Conservation (phyloP, 257 asterid genomes). For the Capsicum pubescens region DNA sequence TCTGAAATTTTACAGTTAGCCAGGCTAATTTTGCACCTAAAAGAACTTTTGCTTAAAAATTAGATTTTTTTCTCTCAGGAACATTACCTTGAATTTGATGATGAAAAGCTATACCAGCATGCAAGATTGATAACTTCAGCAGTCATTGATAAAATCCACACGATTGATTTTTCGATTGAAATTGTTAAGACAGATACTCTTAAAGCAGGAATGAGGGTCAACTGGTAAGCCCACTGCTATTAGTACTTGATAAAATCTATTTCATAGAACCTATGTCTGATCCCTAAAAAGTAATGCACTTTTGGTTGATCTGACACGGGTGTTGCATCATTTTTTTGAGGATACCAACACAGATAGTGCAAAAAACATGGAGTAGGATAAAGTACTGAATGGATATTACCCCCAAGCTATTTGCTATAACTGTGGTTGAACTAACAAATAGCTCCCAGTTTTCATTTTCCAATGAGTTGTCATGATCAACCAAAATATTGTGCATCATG, state of each 20-base stretch:
- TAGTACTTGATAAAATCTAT: background rate
- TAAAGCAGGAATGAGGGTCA: slow-evolving; percentile 55
- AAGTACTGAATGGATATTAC: no score
- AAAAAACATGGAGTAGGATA: no score
- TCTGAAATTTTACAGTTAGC: background rate
- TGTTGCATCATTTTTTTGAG: background rate
- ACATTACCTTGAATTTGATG: slow-evolving; percentile 48
- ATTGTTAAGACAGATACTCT: slow-evolving; percentile 53
- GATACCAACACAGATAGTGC: background rate
- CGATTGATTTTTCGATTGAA: slow-evolving; percentile 75
- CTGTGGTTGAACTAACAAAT: background rate
- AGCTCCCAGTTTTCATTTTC: background rate
- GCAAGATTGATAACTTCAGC: slow-evolving; percentile 73
- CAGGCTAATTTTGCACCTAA: background rate
- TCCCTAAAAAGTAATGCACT: background rate
- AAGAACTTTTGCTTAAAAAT: background rate
- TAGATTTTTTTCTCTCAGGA: slow-evolving; percentile 37
- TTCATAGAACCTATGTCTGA: background rate
- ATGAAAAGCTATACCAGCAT: slow-evolving; percentile 57
- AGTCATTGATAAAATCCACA: slow-evolving; percentile 69
- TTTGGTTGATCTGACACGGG: background rate
- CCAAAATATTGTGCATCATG: background rate
- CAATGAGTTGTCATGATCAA: background rate
- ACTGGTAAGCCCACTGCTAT: slow-evolving; percentile 42
- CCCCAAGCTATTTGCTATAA: background rate